These are phyloP conservation scores for Aspergillus jensenii DNA, from an alignment of 2,329 filamentous ascomycete species.

Conservation along the genomic window DNA sequence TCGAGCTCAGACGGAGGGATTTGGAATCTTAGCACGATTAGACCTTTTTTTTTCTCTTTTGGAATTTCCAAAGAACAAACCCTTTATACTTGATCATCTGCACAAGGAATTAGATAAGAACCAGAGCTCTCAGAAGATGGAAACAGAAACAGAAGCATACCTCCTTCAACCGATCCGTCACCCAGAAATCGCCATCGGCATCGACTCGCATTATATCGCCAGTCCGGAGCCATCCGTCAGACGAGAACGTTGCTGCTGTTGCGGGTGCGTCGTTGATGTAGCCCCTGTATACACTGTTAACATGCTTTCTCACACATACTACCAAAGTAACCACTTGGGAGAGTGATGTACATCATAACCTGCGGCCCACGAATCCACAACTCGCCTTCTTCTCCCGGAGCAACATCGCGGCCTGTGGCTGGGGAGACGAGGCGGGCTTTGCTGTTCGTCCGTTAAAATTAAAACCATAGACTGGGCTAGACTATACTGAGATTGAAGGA, in stretches of 20 bases:
- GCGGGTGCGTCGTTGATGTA: slow-evolving; percentile 19
- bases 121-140: background rate
- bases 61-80: background rate
- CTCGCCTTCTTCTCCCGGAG: slow-evolving; percentile 19
- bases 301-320: background rate
- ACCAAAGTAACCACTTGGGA: background rate
- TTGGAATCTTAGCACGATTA: slow-evolving; percentile 13
- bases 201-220: slow-evolving; percentile 22
- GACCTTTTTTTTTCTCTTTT: too few relatives aligned
- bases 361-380: slow-evolving; percentile 20
- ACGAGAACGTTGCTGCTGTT: slow-evolving; percentile 14
- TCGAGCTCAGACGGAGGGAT: slow-evolving; percentile 17
- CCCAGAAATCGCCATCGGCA: slow-evolving; percentile 19
- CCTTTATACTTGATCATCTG: slow-evolving; percentile 24
- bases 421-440: slow-evolving; percentile 21
- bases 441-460: background rate
- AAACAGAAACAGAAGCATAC: slow-evolving; percentile 2
- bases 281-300: slow-evolving; percentile 8
- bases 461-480: background rate
- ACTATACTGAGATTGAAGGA: too few relatives aligned
- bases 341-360: slow-evolving; percentile 16
- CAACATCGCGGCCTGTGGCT: slow-evolving; percentile 14
- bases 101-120: background rate
- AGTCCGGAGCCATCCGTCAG: slow-evolving; percentile 19
- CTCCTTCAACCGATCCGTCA: slow-evolving; percentile 24